Conservation (phyloP, 2,329 filamentous ascomycete genomes). For the Colletotrichum simmondsii region DNA sequence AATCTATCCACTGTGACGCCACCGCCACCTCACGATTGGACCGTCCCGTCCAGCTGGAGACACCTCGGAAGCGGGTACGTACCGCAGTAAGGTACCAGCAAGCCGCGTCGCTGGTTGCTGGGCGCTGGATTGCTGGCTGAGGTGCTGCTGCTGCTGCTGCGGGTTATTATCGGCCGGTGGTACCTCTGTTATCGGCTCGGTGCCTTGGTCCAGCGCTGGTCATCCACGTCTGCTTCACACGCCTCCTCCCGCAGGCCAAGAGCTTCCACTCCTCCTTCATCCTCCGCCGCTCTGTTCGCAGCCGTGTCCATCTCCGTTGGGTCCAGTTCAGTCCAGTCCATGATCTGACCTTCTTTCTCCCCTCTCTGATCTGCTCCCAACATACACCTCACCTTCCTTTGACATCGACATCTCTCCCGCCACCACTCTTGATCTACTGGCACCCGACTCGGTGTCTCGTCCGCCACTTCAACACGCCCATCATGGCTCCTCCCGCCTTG, state of each 20-base stretch:
- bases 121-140: too few species aligned
- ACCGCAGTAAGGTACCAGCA: background rate
- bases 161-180: constrained; percentile 30
- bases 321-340: background rate
- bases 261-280: constrained; percentile 17
- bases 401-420: constrained; percentile 2
- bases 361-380: background rate
- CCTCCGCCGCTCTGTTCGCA: constrained; percentile 8
- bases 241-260: constrained; percentile 23
- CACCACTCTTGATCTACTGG: background rate
- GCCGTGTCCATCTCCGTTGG: constrained; percentile 1
- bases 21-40: background rate
- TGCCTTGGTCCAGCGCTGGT: background rate
- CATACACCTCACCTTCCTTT: background rate
- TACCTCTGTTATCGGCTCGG: constrained; percentile 11
- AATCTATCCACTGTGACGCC: constrained; percentile 15
- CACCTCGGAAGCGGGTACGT: background rate
- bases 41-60: background rate
- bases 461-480: constrained; percentile 11
- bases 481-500: constrained; percentile 52
- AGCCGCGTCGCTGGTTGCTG: constrained; percentile 19
- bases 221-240: background rate
- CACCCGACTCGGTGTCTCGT: constrained; percentile 8
- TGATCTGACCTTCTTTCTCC: constrained; percentile 3
- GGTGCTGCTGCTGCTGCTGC: background rate